Conservation (phyloP, 2,329 filamentous ascomycete genomes). For the Colletotrichum tabaci region DNA sequence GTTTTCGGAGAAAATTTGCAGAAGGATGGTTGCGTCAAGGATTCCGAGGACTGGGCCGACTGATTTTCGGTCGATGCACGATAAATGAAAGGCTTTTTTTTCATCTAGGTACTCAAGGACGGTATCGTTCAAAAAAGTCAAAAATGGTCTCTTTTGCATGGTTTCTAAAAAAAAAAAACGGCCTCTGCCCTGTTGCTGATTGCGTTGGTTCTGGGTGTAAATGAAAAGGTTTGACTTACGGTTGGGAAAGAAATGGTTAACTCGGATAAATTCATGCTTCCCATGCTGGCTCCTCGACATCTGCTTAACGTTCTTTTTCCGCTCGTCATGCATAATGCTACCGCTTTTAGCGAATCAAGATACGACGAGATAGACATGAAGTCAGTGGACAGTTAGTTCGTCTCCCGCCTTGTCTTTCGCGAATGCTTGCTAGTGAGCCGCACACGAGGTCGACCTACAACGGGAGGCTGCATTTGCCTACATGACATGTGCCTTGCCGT, state of each 20-base stretch:
- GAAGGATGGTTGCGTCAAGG: slow-evolving; percentile 41
- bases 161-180: slow-evolving; percentile 19
- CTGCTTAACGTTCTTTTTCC: not conserved
- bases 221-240: not conserved
- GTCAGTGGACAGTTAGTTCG: not conserved
- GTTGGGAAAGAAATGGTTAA: not conserved
- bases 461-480: not conserved
- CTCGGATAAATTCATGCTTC: not conserved
- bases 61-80: slow-evolving; percentile 43
- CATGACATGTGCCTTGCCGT: not conserved
- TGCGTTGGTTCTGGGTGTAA: not conserved
- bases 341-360: not conserved
- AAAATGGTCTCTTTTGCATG: slow-evolving; percentile 43
- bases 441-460: not conserved
- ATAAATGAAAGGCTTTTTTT: slow-evolving; percentile 44
- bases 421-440: not conserved
- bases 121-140: slow-evolving; percentile 43
- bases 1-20: slow-evolving; percentile 41
- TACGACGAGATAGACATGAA: not conserved
- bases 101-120: slow-evolving; percentile 42
- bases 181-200: not conserved
- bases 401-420: not conserved
- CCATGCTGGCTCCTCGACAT: not conserved
- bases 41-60: slow-evolving; percentile 42
- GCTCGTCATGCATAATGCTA: not conserved